These are phyloP conservation scores for Lachancea mirantina DNA, from an alignment of 805 yeast genomes.

Conservation along the genomic window DNA sequence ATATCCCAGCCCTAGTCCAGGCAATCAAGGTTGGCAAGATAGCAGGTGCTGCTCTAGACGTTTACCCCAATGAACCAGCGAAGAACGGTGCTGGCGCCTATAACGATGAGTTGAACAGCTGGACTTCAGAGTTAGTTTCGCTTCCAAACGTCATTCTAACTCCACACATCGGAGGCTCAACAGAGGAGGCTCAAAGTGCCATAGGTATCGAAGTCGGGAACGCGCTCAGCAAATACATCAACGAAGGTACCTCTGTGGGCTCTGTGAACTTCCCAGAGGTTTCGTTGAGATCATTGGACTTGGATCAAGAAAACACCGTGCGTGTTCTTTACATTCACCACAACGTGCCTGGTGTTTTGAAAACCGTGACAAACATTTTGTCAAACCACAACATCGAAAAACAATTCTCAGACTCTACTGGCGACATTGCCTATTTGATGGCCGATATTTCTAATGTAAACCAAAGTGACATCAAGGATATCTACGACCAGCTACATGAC, in stretches of 20 bases:
- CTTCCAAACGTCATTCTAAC: conserved; percentile 86
- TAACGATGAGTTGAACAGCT: conserved; percentile 62
- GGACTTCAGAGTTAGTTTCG: conserved; percentile 75
- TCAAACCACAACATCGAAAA: conserved; percentile 94
- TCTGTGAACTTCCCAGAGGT: conserved; percentile 99
- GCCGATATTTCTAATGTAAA: conserved; percentile 91
- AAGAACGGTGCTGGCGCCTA: conserved; percentile 86
- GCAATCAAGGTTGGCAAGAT: conserved; percentile 90
- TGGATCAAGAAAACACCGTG: conserved; percentile 81
- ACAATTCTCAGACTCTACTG: conserved; percentile 95
- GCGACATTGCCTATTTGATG: conserved; percentile 94
- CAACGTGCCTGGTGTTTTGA: conserved; percentile 97
- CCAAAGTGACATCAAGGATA: conserved; percentile 69
- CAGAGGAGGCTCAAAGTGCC: conserved; percentile 97
- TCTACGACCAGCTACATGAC: conserved; percentile 77
- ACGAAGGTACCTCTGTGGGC: conserved; percentile 91
- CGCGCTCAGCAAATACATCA: conserved; percentile 81
- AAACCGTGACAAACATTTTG: conserved; percentile 92
- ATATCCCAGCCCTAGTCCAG: conserved; percentile 84
- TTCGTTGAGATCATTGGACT: conserved; percentile 74
- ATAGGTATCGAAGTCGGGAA: conserved; percentile 93
- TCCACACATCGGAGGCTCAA: conserved; percentile 98
- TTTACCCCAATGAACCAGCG: conserved; percentile 94
- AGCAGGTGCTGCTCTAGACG: conserved; percentile 97
- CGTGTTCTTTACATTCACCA: conserved; percentile 95